phyloP scores from a whole-genome alignment of 2,329 filamentous ascomycete species.

The Drechslerella dactyloides region DNA sequence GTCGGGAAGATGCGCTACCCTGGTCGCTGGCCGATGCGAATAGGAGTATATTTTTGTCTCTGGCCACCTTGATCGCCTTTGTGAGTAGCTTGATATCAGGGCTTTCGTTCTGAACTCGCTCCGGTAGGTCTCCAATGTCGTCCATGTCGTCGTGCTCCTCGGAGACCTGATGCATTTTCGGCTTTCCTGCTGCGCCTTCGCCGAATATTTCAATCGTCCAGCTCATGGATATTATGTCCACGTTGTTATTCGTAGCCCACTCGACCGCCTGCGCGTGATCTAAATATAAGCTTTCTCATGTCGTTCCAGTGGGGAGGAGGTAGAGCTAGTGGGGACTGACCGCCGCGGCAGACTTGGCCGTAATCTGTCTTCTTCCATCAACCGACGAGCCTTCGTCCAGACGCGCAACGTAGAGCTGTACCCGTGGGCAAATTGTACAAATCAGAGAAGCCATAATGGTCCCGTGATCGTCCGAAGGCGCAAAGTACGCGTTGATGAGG shows the following conservation, averaged over 20 bases:
- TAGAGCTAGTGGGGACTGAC: background rate
- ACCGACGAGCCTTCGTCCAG: conserved; percentile 2
- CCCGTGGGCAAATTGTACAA: background rate
- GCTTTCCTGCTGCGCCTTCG: background rate
- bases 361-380: background rate
- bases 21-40: conserved; percentile 4
- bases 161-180: background rate
- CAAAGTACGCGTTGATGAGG: conserved; percentile 2
- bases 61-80: conserved; percentile 1
- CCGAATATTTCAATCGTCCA: conserved; percentile 5
- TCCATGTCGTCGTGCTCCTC: background rate
- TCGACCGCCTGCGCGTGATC: background rate
- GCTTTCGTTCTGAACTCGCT: background rate
- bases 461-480: background rate
- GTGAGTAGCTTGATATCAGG: conserved; percentile 2
- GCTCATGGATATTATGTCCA: conserved; percentile 7
- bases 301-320: too few relatives aligned
- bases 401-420: conserved; percentile 2
- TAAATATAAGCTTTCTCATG: background rate
- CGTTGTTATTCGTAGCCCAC: background rate
- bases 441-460: conserved; percentile 7
- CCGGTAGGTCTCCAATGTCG: background rate
- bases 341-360: background rate
- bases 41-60: background rate
- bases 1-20: background rate